Evolutionary conservation across 169 alveolate genomes (phyloP), one percentile per base, ranked within the genome.

Genomic region (Theileria luwenshuni): DNA sequence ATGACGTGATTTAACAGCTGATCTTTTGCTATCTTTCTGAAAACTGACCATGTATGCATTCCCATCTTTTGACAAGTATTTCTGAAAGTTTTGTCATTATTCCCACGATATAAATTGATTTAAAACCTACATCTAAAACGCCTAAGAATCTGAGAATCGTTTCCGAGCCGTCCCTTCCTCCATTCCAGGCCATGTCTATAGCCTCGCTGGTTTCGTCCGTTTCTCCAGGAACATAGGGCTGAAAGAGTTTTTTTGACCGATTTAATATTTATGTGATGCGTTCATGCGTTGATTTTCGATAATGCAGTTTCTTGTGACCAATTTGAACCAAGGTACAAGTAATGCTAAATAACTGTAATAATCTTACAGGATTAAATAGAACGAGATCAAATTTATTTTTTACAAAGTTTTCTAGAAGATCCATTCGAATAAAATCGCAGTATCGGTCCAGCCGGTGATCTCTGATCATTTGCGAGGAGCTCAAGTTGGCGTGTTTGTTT

Each of bases 211-310:
- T 25, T 12, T 15, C 25, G 1, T 61, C 81, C 0, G 25, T 43
- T 0, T 19, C 48, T 21, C 81, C 69, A n/a, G 84, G 85, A 17
- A 81, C 85, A 54, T 81, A 81, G 25, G 89, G 89, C 84, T 72
- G 38, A 19, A 35, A 67, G 17, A 25, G 23, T n/a, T n/a, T n/a
- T n/a, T n/a, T n/a, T n/a, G n/a, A n/a, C n/a, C n/a, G n/a, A 0
- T 42, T 33, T 15, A 62, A 13, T 56, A 56, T 13, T 13, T 19
- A 13, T 15, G n/a, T 15, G 15, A 56, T 15, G n/a, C 64, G 17
- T 17, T 17, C 47, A 19, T 15, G 15, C 43, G 71, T 61, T 17
- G 15, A 61, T 61, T 13, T 17, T 17, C 70, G n/a, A n/a, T n/a
- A n/a, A n/a, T n/a, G n/a, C n/a, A n/a, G n/a, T n/a, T n/a, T n/a